Percentiles rank a stretch among this genome's conserved stretches.
Conservation (phyloP, 2,329 filamentous ascomycete genomes). For the Colletotrichum sp. region DNA sequence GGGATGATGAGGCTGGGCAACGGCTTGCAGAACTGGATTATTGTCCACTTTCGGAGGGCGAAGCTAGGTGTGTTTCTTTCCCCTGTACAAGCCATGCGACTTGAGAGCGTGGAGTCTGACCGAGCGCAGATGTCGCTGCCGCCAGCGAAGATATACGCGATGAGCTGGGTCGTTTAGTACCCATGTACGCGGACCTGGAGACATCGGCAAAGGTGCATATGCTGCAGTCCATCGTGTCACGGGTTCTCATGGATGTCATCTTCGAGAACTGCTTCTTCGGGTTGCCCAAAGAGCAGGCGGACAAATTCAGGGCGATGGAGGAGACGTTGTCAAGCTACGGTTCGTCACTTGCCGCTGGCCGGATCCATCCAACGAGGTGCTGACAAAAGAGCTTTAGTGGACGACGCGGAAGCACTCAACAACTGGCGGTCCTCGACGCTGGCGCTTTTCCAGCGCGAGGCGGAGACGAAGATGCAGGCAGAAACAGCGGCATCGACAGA, state of each 20-base stretch:
- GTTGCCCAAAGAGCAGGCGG: slow-evolving; percentile 57
- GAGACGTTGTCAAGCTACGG: slow-evolving; percentile 39
- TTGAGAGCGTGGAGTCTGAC: not conserved
- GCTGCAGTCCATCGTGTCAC: slow-evolving; percentile 66
- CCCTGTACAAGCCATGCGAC: not conserved
- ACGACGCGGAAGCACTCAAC: slow-evolving; percentile 60
- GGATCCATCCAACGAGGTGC: not conserved
- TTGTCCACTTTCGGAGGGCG: slow-evolving; percentile 69
- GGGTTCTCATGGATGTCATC: slow-evolving; percentile 63
- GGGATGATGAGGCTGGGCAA: slow-evolving; percentile 67
- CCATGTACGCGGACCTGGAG: slow-evolving; percentile 62
- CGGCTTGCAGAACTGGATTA: slow-evolving; percentile 76
- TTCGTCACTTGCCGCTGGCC: slow-evolving; percentile 15
- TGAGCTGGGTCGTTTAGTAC: slow-evolving; percentile 55
- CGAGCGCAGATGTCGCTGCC: slow-evolving; percentile 46
- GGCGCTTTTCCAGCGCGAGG: slow-evolving; percentile 61
- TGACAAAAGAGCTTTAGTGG: slow-evolving; percentile 32
- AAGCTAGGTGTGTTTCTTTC: slow-evolving; percentile 55
- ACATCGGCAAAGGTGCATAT: slow-evolving; percentile 63
- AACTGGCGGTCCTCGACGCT: slow-evolving; percentile 72
- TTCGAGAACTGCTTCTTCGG: slow-evolving; percentile 71
- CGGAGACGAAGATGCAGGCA: slow-evolving; percentile 47
- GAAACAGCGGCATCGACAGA: slow-evolving; percentile 50
- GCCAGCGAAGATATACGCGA: slow-evolving; percentile 45
- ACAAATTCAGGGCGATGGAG: slow-evolving; percentile 56